Conservation (phyloP, 2,329 filamentous ascomycete species). For the Trichophyton rubrum region DNA sequence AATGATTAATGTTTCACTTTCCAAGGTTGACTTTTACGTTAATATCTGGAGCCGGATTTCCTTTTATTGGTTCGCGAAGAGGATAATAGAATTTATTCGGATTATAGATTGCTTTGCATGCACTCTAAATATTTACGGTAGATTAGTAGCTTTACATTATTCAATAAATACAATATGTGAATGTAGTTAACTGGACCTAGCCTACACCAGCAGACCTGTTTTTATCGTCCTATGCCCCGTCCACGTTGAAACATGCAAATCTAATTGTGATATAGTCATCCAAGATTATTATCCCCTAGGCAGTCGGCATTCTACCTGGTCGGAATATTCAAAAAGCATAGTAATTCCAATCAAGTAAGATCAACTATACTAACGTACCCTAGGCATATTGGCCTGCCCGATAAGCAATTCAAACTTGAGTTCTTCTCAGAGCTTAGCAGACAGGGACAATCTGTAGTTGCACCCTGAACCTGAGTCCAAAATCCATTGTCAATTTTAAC, state of each 20-base stretch:
- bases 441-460: not conserved
- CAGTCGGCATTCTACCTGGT: not conserved
- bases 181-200: not conserved
- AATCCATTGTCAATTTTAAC: slow-evolving; percentile 6
- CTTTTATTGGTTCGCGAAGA: not conserved
- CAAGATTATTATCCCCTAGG: no score
- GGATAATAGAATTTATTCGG: not conserved
- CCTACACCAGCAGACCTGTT: no score
- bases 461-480: slow-evolving; percentile 4
- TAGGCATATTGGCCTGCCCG: not conserved
- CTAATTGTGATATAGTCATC: no score
- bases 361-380: slow-evolving; percentile 7
- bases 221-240: no score
- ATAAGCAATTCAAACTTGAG: not conserved
- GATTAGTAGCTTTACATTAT: not conserved
- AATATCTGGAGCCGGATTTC: not conserved
- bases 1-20: not conserved
- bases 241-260: no score
- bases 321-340: not conserved
- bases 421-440: no score
- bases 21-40: not conserved
- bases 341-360: slow-evolving; percentile 3
- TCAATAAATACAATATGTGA: not conserved
- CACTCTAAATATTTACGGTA: not conserved
- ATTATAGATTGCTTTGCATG: not conserved